A percentile compares a stretch with the other conserved stretches of the same genome.
Evolutionary conservation across 371 early-diverging fungal species (phyloP).

Genomic region (Actinomucor elegans): DNA sequence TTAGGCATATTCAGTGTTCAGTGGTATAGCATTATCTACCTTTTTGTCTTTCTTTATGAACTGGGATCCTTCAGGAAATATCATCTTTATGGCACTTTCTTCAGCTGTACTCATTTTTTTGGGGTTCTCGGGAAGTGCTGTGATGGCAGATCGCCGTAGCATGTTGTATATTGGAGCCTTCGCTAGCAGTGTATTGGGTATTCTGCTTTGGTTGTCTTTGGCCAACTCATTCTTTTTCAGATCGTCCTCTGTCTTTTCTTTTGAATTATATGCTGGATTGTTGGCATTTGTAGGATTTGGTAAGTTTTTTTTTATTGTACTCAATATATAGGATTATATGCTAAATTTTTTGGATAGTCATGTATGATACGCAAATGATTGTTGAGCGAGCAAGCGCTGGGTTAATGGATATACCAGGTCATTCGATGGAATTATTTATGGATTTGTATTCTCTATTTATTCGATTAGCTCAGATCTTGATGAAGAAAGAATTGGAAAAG

Average conservation of each 20-base stretch:
- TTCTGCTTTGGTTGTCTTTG: constrained; percentile 42
- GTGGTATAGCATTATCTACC: constrained; percentile 37
- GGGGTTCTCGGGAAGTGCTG: constrained; percentile 48
- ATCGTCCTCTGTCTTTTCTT: constrained; percentile 38
- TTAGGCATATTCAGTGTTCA: constrained; percentile 39
- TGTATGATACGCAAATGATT: constrained; percentile 68
- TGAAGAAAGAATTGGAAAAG: constrained; percentile 38
- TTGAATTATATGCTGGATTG: constrained; percentile 57
- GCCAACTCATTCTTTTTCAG: constrained; percentile 48
- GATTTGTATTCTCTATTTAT: constrained; percentile 59
- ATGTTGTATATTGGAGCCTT: constrained; percentile 50
- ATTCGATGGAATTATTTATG: constrained; percentile 54
- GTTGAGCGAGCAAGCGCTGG: constrained; percentile 55
- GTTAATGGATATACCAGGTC: constrained; percentile 42
- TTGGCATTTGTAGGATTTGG: constrained; percentile 52
- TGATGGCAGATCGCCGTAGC: constrained; percentile 44
- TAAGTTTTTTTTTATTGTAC: constrained; percentile 12
- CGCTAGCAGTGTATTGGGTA: constrained; percentile 35
- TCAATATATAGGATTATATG: not conserved
- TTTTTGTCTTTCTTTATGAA: constrained; percentile 23
- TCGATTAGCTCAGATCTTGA: constrained; percentile 44
- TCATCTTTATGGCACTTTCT: constrained; percentile 35
- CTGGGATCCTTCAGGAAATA: constrained; percentile 38
- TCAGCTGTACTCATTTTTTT: constrained; percentile 54
- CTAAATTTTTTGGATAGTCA: constrained; percentile 20